Evolutionary conservation across 768 basidiomycete genomes (phyloP).

Genomic region (Peribolospora baueri): DNA sequence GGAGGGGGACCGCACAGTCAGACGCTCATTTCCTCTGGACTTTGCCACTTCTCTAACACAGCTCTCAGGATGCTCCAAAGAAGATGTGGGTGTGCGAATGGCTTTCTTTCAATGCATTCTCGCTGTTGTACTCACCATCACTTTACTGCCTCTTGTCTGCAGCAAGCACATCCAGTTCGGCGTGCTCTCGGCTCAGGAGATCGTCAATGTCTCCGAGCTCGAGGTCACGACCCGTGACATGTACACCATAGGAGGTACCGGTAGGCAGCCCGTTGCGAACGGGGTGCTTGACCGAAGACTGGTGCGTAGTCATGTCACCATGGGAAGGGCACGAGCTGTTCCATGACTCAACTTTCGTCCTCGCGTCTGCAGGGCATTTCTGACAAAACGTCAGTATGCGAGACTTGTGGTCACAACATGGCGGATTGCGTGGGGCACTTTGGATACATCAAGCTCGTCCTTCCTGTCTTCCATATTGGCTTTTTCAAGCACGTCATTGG

Average conservation of each 20-base stretch:
- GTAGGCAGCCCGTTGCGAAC: constrained; percentile 57
- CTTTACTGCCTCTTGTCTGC: background rate
- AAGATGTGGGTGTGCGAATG: constrained; percentile 16
- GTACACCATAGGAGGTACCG: constrained; percentile 34
- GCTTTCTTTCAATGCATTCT: background rate
- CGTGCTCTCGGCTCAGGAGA: constrained; percentile 76
- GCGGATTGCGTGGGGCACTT: constrained; percentile 96
- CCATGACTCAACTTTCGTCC: background rate
- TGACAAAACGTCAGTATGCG: constrained; percentile 74
- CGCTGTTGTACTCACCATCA: background rate
- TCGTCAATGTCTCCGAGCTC: constrained; percentile 85
- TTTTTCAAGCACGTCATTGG: constrained; percentile 90
- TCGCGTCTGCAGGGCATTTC: constrained; percentile 51
- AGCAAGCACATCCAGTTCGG: constrained; percentile 95
- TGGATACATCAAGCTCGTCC: constrained; percentile 86
- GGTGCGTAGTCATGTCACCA: constrained; percentile 25
- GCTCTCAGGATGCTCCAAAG: constrained; percentile 18
- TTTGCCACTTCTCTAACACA: too few relatives aligned
- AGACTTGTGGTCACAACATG: constrained; percentile 75
- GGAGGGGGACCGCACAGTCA: too few relatives aligned
- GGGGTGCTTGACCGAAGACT: constrained; percentile 81
- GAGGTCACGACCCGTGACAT: constrained; percentile 82
- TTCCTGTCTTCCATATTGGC: constrained; percentile 95
- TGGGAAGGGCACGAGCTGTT: background rate
- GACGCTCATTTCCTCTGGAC: too few relatives aligned